Evolutionary conservation across 2,329 filamentous ascomycete species (phyloP), one percentile per base, ranked within the genome.

Genomic region (Aureobasidium namibiae): DNA sequence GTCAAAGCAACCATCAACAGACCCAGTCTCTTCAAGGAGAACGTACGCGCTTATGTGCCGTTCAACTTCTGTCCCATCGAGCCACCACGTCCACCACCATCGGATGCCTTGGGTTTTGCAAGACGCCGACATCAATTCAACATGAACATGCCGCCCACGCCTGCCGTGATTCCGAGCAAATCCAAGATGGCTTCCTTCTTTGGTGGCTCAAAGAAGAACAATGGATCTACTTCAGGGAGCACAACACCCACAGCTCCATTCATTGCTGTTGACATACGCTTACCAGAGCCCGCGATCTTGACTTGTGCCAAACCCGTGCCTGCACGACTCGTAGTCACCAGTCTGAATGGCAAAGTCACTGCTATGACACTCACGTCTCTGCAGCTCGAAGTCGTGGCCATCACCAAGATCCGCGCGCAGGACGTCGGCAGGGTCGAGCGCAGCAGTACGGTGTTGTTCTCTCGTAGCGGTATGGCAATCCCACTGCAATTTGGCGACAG

Each of bases 51-150:
- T 66, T 76, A 67, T 64, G 72, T 70, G 36, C 84, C 85, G 36
- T 87, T 96, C 74, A 92, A 89, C 61, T 94, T 99, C 70, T 80
- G 96, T 38, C 94, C 94, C 4, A 92, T 97, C 65, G 94, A 99
- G 72, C 89, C 90, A 6, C 92, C 92, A 0, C 80, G 92, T 42
- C 84, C 84, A 0, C 76, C 81, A 4, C 76, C 79, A 46, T 81
- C 84, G 1, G 82, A 83, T 24, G 87, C 90, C 64, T 92, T 97
- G 72, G 86, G 88, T 2, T 99, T 90, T 74, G 94, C 92, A 2
- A 80, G 91, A 60, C 82, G 92, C 23, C 79, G 81, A 61, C 83
- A 87, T 65, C 79, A 83, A 62, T 87, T 87, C 65, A 71, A 73
- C 41, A 23, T 23, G 2, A 29, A 31, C 16, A 26, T 48, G 21